These are phyloP conservation scores for Leptographium radiaticola DNA, from an alignment of 2,329 filamentous ascomycete genomes.

Conservation along the genomic window DNA sequence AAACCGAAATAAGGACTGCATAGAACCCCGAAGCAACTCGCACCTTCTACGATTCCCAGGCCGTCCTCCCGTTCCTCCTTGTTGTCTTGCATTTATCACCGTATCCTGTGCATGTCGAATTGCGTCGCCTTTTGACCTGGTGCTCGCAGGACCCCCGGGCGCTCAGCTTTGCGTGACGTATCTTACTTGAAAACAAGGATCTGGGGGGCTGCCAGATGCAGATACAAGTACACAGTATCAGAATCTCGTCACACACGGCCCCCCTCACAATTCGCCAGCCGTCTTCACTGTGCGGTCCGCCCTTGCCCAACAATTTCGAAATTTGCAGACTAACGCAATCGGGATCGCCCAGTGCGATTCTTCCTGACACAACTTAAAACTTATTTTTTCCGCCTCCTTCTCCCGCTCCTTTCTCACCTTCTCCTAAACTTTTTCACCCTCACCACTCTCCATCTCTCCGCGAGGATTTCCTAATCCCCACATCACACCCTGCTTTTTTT, in stretches of 20 bases:
- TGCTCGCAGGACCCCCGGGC: background rate
- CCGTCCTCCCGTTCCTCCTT: background rate
- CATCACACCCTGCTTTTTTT: conserved; percentile 12
- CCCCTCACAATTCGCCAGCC: background rate
- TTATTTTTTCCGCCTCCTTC: conserved; percentile 11
- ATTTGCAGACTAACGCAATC: conserved; percentile 4
- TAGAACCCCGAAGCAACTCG: background rate
- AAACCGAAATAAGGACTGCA: background rate
- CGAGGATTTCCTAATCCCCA: conserved; percentile 18
- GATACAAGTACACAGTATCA: background rate
- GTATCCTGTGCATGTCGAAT: background rate
- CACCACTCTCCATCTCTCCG: conserved; percentile 10
- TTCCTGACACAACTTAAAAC: conserved; percentile 12
- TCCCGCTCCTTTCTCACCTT: conserved; percentile 8
- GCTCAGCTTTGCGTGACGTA: too few species aligned
- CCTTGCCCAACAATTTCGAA: background rate
- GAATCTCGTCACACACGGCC: background rate
- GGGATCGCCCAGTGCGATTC: conserved; percentile 3
- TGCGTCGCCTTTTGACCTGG: background rate
- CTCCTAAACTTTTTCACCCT: conserved; percentile 13
- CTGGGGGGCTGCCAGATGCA: background rate
- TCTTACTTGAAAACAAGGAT: too few species aligned
- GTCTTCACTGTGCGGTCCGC: background rate
- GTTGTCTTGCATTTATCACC: background rate
- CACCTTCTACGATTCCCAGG: background rate